These are phyloP conservation scores for Betula pendula DNA, from an alignment of 306 rosid genomes.

Conservation along the genomic window DNA sequence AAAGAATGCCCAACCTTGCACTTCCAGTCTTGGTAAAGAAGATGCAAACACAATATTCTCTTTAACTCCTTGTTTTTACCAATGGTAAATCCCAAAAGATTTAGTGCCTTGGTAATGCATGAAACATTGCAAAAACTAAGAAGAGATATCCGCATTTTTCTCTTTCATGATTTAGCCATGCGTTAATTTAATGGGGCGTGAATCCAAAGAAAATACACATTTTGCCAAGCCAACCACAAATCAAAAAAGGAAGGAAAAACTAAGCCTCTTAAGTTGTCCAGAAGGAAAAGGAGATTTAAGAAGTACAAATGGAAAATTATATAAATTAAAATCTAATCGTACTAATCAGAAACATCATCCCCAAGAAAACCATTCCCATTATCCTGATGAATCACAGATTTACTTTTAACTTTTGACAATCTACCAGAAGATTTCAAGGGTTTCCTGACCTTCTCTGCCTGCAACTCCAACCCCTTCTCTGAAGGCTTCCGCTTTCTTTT, in stretches of 20 bases:
- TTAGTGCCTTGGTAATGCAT: no score
- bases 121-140: conserved; percentile 1
- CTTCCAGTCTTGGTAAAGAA: neutral
- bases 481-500: conserved; percentile 85
- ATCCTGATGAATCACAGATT: conserved; percentile 48
- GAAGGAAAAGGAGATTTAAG: neutral
- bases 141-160: neutral
- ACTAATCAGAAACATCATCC: conserved; percentile 58
- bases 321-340: conserved; percentile 8
- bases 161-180: neutral
- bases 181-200: neutral
- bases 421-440: conserved; percentile 58
- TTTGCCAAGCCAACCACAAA: neutral
- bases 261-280: conserved; percentile 6
- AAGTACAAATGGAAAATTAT: neutral
- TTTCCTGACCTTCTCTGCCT: conserved; percentile 70
- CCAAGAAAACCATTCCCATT: conserved; percentile 45
- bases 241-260: neutral
- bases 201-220: neutral
- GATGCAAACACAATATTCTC: neutral
- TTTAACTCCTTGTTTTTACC: neutral
- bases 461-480: conserved; percentile 83
- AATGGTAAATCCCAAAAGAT: neutral
- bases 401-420: conserved; percentile 45
- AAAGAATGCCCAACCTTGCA: neutral